A percentile compares a stretch with the other conserved stretches of the same genome.
Evolutionary conservation across 495 filamentous ascomycete genomes (phyloP).

Genomic region (Penicillium coprophilum): DNA sequence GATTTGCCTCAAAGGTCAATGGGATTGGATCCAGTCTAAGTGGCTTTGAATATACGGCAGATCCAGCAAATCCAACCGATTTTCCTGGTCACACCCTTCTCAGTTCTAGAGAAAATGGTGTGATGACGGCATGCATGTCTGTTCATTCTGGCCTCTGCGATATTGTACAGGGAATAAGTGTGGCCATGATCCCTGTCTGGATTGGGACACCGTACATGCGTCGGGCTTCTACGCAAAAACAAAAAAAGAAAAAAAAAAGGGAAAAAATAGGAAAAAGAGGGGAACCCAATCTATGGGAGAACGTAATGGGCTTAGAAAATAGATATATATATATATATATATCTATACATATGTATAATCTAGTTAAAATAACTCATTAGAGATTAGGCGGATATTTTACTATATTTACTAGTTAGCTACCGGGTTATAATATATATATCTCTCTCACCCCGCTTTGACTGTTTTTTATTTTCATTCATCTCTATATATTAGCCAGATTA

Average conservation of each 20-base stretch:
- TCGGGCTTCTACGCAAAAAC: conserved; percentile 23
- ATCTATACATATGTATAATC: too few species aligned
- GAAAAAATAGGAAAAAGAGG: neutral
- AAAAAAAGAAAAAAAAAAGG: too few species aligned
- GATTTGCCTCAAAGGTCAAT: neutral
- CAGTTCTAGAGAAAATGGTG: neutral
- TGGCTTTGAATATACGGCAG: neutral
- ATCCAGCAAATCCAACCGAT: conserved; percentile 4
- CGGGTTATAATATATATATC: neutral
- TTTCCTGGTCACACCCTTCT: conserved; percentile 5
- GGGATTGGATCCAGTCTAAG: neutral
- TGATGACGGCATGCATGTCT: conserved; percentile 7
- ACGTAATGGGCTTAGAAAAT: neutral
- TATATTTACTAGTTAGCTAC: too few species aligned
- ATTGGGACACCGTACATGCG: conserved; percentile 27
- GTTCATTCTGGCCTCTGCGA: neutral
- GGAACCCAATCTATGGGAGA: neutral
- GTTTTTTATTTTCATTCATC: neutral
- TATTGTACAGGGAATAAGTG: conserved; percentile 7
- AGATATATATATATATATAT: too few species aligned
- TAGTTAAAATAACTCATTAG: neutral
- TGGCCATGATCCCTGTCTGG: conserved; percentile 18
- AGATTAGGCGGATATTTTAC: too few species aligned
- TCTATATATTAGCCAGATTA: conserved; percentile 3
- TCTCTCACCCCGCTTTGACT: neutral